Evolutionary conservation across 805 yeast genomes (phyloP), one percentile per base, ranked within the genome.

Genomic region (Sugiyamaella boreocaroliniensis): DNA sequence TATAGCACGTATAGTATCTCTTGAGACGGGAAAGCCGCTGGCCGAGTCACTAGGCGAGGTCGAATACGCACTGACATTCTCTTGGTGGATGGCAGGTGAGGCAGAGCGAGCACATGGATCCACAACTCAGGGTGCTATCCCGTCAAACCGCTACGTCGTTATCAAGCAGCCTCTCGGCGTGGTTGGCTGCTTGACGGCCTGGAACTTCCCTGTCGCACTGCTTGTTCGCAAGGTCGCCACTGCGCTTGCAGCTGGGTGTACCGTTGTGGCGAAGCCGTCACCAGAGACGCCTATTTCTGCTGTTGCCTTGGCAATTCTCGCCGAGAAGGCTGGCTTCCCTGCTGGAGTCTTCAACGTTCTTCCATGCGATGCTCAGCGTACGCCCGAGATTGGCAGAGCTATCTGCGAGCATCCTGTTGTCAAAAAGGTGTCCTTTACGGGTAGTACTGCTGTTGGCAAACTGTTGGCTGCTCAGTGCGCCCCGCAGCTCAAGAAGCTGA

Each of bases 11-110:
- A 62, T 86, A 47, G 72, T 81, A 49, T 79, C 85, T 15, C 68
- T 79, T 51, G 95, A 86, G 64, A 86, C 86, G 64, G 95, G 95
- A 32, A 86, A 86, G 66, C 78, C 89, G 1, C 68, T 75, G 10
- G 75, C 78, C 1, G 92, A 86, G 63, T 82, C 90, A 7, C 62
- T 70, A 44, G 89, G 89, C 6, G 93, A 86, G 64, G 76, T 85
- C 18, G 59, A 61, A 47, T 83, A 83, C 60, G 83, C 86, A 6
- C 83, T 89, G 1, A 80, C 88, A 1, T 90, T 85, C 68, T 84
- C 87, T 64, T 89, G 87, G 65, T 90, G 97, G 96, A 90, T 81
- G 65, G 76, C 93, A 37, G 92, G 84, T 65, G 86, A 82, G 59
- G 56, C 56, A 14, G 53, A 47, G 41, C 34, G 52, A 19, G 43